A percentile compares a stretch with the other conserved stretches of the same genome.
Evolutionary conservation across 1,284 basidiomycete species (phyloP).

Genomic region (Chiua sp.): DNA sequence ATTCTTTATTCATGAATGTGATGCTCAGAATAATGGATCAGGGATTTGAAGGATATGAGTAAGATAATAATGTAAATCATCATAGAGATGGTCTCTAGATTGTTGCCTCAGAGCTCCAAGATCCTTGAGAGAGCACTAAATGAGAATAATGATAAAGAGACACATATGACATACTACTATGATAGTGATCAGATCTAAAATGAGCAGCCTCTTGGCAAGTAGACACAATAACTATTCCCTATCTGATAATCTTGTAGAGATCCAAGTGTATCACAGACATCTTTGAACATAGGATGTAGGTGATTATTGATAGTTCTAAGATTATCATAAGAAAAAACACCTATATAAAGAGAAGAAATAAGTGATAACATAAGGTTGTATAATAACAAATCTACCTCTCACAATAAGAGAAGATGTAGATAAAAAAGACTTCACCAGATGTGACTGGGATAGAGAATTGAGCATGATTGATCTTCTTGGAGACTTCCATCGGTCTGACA

Average conservation of each 20-base stretch:
- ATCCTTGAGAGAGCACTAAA: constrained; percentile 31
- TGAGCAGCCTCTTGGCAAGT: constrained; percentile 37
- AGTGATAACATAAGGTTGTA: too few relatives aligned
- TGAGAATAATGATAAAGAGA: constrained; percentile 40
- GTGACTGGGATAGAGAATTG: constrained; percentile 12
- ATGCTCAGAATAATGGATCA: constrained; percentile 28
- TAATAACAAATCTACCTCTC: background rate
- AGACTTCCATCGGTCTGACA: too few relatives aligned
- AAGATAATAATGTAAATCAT: constrained; percentile 28
- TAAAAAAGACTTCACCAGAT: too few relatives aligned
- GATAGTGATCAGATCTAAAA: constrained; percentile 32
- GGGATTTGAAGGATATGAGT: constrained; percentile 5
- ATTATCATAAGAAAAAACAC: too few relatives aligned
- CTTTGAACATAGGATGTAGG: constrained; percentile 27
- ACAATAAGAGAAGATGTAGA: constrained; percentile 4
- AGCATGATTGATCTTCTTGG: too few relatives aligned
- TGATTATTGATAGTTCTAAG: background rate
- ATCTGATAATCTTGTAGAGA: constrained; percentile 45
- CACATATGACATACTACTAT: constrained; percentile 14
- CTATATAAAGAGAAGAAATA: too few relatives aligned
- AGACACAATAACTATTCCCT: constrained; percentile 42
- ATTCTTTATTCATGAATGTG: constrained; percentile 43
- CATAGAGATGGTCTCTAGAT: constrained; percentile 33
- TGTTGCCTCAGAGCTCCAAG: constrained; percentile 11
- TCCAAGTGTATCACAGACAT: constrained; percentile 37